Percentiles rank a stretch among this genome's conserved stretches.
phyloP scores from a whole-genome alignment of 2,329 filamentous ascomycete genomes.

The Moelleriella libera region DNA sequence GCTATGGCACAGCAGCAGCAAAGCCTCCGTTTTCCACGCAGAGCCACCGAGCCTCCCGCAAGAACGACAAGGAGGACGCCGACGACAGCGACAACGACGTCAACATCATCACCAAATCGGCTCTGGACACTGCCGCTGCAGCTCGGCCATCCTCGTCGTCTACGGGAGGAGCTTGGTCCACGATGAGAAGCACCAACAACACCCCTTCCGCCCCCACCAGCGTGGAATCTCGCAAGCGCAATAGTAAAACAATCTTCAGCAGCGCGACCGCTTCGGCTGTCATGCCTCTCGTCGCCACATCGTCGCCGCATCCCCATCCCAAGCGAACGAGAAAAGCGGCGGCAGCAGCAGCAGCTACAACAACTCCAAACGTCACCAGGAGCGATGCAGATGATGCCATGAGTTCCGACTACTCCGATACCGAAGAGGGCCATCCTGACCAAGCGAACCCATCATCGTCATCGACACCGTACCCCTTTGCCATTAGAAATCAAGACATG shows the following conservation, averaged over 20 bases:
- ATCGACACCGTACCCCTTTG: slow-evolving; percentile 14
- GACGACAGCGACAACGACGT: not conserved
- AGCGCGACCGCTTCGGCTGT: too few species aligned
- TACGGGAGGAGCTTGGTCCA: slow-evolving; percentile 28
- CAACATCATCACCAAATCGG: slow-evolving; percentile 1
- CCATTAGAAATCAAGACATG: slow-evolving; percentile 49
- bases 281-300: too few species aligned
- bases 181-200: slow-evolving; percentile 22
- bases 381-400: too few species aligned
- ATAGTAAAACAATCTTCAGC: too few species aligned
- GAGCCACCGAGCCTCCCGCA: not conserved
- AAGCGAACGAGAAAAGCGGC: too few species aligned
- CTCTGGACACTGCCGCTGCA: not conserved
- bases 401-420: too few species aligned
- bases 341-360: not conserved
- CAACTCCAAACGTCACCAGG: not conserved
- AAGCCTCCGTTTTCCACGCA: slow-evolving; percentile 3
- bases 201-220: slow-evolving; percentile 5
- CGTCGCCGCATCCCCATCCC: too few species aligned
- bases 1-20: slow-evolving; percentile 38
- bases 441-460: too few species aligned
- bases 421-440: too few species aligned
- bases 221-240: too few species aligned
- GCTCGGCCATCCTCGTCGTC: slow-evolving; percentile 2
- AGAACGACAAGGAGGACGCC: not conserved